Percentiles rank a stretch among this genome's conserved stretches.
These are phyloP conservation scores for Suillus alpinus DNA, from an alignment of 768 basidiomycete species.

Conservation along the genomic window DNA sequence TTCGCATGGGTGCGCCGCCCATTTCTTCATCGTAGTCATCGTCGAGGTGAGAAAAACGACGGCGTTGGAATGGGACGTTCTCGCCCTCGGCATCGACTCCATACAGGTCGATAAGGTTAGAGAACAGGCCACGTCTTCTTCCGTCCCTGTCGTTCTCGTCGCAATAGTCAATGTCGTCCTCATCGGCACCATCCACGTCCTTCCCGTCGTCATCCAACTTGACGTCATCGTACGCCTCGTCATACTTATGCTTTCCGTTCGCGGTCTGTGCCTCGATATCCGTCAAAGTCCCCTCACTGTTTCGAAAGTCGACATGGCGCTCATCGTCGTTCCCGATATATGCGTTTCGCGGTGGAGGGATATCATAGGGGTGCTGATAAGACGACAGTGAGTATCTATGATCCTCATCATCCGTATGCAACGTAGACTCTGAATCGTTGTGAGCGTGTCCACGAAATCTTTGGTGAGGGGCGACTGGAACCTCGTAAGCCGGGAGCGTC, in stretches of 20 bases:
- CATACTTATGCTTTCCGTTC: conserved; percentile 5
- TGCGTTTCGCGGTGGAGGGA: conserved; percentile 47
- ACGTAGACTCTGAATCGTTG: not conserved
- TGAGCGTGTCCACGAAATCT: not conserved
- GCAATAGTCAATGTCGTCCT: conserved; percentile 5
- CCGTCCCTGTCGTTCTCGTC: conserved; percentile 23
- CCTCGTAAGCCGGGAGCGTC: not conserved
- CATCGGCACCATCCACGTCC: not conserved
- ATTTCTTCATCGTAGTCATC: conserved; percentile 12
- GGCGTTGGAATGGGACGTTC: conserved; percentile 4
- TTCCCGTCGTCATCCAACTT: conserved; percentile 8
- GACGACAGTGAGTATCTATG: conserved; percentile 50
- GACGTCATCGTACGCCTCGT: conserved; percentile 19
- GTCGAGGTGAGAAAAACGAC: not conserved
- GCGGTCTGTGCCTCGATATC: conserved; percentile 21
- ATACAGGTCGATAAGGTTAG: conserved; percentile 32
- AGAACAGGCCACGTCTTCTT: conserved; percentile 24
- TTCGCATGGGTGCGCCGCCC: conserved; percentile 16
- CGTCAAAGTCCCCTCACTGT: conserved; percentile 21
- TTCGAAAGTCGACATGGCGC: conserved; percentile 39
- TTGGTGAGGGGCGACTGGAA: not conserved
- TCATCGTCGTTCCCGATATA: conserved; percentile 27
- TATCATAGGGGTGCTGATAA: conserved; percentile 61
- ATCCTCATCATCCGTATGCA: conserved; percentile 23
- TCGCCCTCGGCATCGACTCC: conserved; percentile 13